Evolutionary conservation across 805 yeast genomes (phyloP).

Genomic region (Saccharomyces paradoxus): DNA sequence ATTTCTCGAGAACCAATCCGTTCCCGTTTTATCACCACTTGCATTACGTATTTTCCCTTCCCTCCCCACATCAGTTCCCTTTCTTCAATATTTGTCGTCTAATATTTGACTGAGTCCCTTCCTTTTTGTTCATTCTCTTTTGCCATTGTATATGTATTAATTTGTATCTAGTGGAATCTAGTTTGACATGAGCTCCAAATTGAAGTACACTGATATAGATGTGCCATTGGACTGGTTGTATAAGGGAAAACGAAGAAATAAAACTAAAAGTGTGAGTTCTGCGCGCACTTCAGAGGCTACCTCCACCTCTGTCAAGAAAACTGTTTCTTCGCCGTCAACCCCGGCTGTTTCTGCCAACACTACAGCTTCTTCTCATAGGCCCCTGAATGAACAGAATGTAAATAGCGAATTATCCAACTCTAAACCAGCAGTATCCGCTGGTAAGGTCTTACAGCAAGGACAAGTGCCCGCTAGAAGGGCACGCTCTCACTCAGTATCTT

Average conservation of each 20-base stretch:
- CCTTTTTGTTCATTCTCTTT: neutral
- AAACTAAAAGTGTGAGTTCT: neutral
- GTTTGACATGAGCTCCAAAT: neutral
- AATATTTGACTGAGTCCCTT: neutral
- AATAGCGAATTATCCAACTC: neutral
- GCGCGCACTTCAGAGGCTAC: neutral
- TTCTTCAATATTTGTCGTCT: neutral
- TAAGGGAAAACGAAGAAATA: conserved; percentile 50
- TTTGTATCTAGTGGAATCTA: neutral
- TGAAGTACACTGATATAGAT: conserved; percentile 24
- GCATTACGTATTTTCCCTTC: neutral
- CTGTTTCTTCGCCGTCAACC: neutral
- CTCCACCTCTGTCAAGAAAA: neutral
- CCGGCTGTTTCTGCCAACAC: neutral
- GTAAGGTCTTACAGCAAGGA: neutral
- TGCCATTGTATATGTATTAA: neutral
- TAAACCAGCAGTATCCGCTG: neutral
- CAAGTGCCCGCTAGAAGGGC: neutral
- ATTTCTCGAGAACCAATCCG: neutral
- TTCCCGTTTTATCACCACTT: neutral
- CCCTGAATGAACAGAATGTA: neutral
- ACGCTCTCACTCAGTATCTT: neutral
- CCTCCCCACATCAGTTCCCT: neutral
- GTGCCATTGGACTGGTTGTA: conserved; percentile 83
- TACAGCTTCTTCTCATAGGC: neutral